A percentile compares a stretch with the other conserved stretches of the same genome.
Conservation (phyloP, 2,329 filamentous ascomycete species). For the Beauveria sp. region DNA sequence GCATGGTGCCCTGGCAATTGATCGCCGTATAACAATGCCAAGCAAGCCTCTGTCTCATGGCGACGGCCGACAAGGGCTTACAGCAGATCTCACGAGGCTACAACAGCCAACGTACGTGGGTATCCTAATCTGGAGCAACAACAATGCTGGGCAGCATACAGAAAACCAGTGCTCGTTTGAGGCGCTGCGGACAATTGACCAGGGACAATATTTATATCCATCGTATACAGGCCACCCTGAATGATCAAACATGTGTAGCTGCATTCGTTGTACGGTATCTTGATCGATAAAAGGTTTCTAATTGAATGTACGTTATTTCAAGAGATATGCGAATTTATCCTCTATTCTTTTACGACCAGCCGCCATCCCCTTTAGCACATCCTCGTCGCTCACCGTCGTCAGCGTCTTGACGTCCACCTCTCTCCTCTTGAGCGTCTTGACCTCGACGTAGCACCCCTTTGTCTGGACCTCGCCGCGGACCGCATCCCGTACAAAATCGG, state of each 20-base stretch:
- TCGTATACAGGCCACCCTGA: too few relatives aligned
- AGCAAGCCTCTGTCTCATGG: not conserved
- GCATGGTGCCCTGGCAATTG: not conserved
- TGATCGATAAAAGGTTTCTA: not conserved
- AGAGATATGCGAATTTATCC: not conserved
- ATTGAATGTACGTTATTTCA: not conserved
- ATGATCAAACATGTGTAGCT: too few relatives aligned
- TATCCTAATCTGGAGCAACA: too few relatives aligned
- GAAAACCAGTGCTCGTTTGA: too few relatives aligned
- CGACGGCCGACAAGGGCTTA: not conserved
- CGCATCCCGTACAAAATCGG: constrained; percentile 38
- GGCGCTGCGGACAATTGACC: too few relatives aligned
- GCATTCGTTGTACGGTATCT: not conserved
- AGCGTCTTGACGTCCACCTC: constrained; percentile 29
- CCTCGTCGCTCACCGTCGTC: constrained; percentile 28
- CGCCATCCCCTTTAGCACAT: constrained; percentile 28
- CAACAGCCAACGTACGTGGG: not conserved
- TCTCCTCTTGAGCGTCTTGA: constrained; percentile 39
- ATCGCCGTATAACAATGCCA: not conserved
- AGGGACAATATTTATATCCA: too few relatives aligned
- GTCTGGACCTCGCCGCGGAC: constrained; percentile 25
- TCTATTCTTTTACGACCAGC: not conserved
- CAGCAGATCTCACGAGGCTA: not conserved
- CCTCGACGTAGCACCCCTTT: constrained; percentile 33
- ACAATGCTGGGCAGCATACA: too few relatives aligned